Conservation (phyloP, 2,329 filamentous ascomycete genomes). For the Trichophyton simii region DNA sequence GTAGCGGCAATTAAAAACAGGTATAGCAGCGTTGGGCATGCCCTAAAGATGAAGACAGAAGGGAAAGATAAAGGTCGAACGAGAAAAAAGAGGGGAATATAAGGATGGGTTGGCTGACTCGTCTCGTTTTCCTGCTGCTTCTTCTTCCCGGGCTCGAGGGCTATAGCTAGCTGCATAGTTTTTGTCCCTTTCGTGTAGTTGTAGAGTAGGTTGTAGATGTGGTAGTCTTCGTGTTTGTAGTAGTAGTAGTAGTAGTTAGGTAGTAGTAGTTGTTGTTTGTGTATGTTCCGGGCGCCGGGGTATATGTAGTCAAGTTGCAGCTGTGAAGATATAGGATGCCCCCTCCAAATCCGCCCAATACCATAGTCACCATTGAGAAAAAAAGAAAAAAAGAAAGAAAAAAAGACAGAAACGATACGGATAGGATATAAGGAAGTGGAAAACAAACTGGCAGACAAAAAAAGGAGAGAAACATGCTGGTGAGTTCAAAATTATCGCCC, state of each 20-base stretch:
- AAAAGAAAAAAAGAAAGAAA: not conserved
- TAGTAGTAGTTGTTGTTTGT: not conserved
- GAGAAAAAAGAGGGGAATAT: not conserved
- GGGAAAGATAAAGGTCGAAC: not conserved
- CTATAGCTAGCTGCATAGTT: not conserved
- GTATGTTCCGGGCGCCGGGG: constrained; percentile 3
- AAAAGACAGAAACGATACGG: not conserved
- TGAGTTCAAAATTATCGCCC: not conserved
- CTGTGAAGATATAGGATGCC: constrained; percentile 2
- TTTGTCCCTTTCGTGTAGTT: not conserved
- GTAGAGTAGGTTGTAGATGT: too few species aligned
- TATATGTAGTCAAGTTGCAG: constrained; percentile 1
- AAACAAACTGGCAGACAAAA: constrained; percentile 6
- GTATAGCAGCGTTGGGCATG: constrained; percentile 3
- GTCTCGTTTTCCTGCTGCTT: not conserved
- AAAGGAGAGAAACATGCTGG: constrained; percentile 8
- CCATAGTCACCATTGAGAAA: not conserved
- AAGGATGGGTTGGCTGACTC: not conserved
- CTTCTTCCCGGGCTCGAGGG: not conserved
- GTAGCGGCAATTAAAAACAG: not conserved
- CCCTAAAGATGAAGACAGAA: constrained; percentile 1
- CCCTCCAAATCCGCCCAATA: constrained; percentile 2
- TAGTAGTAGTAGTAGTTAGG: not conserved
- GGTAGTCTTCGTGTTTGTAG: not conserved
- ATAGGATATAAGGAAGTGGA: constrained; percentile 4